Base-by-base conservation (phyloP, 73 alveolate genomes). In the Urostyla sp. region DNA sequence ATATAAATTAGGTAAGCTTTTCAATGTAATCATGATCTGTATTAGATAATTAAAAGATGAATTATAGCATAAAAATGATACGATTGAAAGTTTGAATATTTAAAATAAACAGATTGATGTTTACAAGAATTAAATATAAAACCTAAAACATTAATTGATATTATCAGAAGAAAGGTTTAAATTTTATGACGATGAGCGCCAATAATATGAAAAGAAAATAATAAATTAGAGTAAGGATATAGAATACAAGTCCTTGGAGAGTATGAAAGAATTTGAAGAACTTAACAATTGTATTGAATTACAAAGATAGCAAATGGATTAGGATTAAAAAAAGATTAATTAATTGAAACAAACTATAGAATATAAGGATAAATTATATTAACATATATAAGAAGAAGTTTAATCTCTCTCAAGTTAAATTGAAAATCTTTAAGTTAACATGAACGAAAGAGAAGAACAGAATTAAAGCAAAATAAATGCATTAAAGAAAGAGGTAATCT, bases 401-500 rank as follows among this genome's bases (percentile, higher is more conserved):
- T 59, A 66, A 46, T 16, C 45, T 13, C 46, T 66, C 8, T 46
- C 66, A 4, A 37, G 44, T 18, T 26, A 66, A 45, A 18, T 66
- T 21, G 80, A 66, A 66, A 43, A 50, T 5, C 67, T 66, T 43
- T 34, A 66, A 63, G 1, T 37, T 5, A 66, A 54, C 48, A 66
- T 66, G 80, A 43, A 45, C 10, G 80, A 66, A 45, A 37, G 80
- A 24, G 80, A 66, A 23, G 80, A 66, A 26, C 46, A 50, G 16
- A 66, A 54, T 48, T 2, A 10, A 1, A 28, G 44, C 6, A 66
- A 66, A 27, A 66, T 66, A 66, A 21, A 32, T n/a, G 66, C 37
- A 43, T 27, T 66, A 4, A 66, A 66, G 46, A 66, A 66, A 28
- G 80, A 66, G 16, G 66, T 66, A n/a, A n/a, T n/a, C n/a, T n/a